Evolutionary conservation across 75 land plant genomes (phyloP).

Genomic region (Picea glauca): DNA sequence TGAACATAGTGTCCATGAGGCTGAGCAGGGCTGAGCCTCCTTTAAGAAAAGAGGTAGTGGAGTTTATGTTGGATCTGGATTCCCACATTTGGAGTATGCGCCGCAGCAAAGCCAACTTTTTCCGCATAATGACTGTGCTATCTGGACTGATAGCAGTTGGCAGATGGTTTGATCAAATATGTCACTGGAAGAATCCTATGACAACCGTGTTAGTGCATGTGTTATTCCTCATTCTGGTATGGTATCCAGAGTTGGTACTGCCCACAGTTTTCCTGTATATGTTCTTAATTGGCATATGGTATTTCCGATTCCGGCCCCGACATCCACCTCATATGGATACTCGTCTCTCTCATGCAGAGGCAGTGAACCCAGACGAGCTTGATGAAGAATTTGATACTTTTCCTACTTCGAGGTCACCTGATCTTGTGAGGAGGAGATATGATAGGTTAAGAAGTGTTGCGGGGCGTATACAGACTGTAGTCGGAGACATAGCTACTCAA

Average conservation of each 20-base stretch:
- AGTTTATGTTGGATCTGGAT: conserved; percentile 71
- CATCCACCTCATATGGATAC: conserved; percentile 69
- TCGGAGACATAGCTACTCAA: conserved; percentile 71
- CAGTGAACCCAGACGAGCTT: conserved; percentile 50
- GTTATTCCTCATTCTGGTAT: conserved; percentile 56
- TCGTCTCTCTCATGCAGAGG: conserved; percentile 53
- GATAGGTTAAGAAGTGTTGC: conserved; percentile 61
- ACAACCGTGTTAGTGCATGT: conserved; percentile 57
- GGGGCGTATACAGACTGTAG: conserved; percentile 44
- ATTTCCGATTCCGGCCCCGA: conserved; percentile 58
- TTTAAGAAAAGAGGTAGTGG: conserved; percentile 54
- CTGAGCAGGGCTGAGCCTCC: conserved; percentile 72
- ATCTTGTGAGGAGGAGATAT: conserved; percentile 51
- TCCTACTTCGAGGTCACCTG: conserved; percentile 28
- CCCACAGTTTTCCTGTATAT: conserved; percentile 70
- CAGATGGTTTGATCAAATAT: conserved; percentile 42
- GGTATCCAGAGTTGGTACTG: conserved; percentile 69
- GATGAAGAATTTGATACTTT: conserved; percentile 79
- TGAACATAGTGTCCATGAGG: conserved; percentile 49
- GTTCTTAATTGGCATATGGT: conserved; percentile 73
- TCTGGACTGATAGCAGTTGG: conserved; percentile 39
- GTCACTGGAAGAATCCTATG: conserved; percentile 62
- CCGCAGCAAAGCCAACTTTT: conserved; percentile 61
- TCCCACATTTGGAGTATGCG: conserved; percentile 66
- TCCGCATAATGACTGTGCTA: conserved; percentile 45